Evolutionary conservation across 2,329 filamentous ascomycete genomes (phyloP), one percentile per base, ranked within the genome.

Genomic region (Pestalotiopsis sp.): DNA sequence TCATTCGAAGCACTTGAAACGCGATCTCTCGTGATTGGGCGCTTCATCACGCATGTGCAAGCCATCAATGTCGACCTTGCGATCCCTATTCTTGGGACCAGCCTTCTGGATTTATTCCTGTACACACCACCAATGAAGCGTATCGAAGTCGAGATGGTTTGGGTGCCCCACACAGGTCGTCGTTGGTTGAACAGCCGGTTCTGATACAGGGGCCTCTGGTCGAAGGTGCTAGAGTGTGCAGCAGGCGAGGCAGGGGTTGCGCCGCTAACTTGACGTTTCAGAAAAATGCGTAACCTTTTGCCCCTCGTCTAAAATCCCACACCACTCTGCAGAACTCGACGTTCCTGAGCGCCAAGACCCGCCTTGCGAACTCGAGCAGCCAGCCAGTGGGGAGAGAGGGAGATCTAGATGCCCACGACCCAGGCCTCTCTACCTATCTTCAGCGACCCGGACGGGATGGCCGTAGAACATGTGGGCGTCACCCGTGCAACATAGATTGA

Each of bases 271-370:
- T 13, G 27, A 38, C 31, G 63, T 66, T 66, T 66, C 63, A 66
- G 63, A 66, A 57, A 66, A 39, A 66, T 56, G 41, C 49, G 63
- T 56, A 31, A 56, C 25, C 41, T 36, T 36, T 36, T 12, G 41
- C 39, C 41, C 49, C 63, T 66, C 41, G 63, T 38, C 41, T 57
- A n/a, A 36, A 25, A n/a, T 25, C 49, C 17, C 11, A 27, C 45
- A 25, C 61, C 61, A 36, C n/a, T 9, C 17, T 9, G 61, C 36
- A 41, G 31, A 36, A 36, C 31, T 36, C 31, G 31, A 36, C 63
- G 63, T 66, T 66, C 63, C 49, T 66, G 63, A 66, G 41, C 52
- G 49, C 63, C 63, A 66, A 66, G 45, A 66, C 25, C 31, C 31
- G 38, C 27, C 20, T 52, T n/a, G 45, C 45, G 17, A n/a, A n/a